Evolutionary conservation across 2,329 filamentous ascomycete genomes (phyloP).

Genomic region (Penicillium sp.): DNA sequence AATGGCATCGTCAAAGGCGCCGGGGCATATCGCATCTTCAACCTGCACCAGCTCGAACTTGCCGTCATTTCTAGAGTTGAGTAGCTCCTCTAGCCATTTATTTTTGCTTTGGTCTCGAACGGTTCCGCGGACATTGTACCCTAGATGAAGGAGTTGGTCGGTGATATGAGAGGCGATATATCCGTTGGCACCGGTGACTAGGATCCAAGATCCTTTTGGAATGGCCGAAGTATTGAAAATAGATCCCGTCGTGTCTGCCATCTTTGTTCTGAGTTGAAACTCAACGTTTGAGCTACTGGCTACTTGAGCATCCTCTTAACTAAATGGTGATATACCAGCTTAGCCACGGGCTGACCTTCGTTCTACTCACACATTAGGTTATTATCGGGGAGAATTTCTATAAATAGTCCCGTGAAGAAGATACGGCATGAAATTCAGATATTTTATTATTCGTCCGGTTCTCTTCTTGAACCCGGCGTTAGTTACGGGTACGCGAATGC

Average conservation of each 20-base stretch:
- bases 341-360: too few species aligned
- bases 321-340: too few species aligned
- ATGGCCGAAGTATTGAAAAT: not conserved
- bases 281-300: too few species aligned
- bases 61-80: not conserved
- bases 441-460: too few species aligned
- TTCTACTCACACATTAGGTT: too few species aligned
- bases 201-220: not conserved
- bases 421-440: too few species aligned
- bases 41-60: not conserved
- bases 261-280: not conserved
- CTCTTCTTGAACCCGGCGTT: too few species aligned
- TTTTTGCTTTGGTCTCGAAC: not conserved
- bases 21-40: not conserved
- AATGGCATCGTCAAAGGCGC: not conserved
- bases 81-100: not conserved
- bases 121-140: not conserved
- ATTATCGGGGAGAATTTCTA: too few species aligned
- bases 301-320: too few species aligned
- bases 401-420: too few species aligned
- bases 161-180: conserved; percentile 1
- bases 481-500: too few species aligned
- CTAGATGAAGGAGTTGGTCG: not conserved
- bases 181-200: not conserved
- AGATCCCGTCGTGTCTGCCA: not conserved